Percentiles rank a stretch among this genome's conserved stretches.
phyloP scores from a whole-genome alignment of 139 green algal species.

The Ettlia oleoabundans region DNA sequence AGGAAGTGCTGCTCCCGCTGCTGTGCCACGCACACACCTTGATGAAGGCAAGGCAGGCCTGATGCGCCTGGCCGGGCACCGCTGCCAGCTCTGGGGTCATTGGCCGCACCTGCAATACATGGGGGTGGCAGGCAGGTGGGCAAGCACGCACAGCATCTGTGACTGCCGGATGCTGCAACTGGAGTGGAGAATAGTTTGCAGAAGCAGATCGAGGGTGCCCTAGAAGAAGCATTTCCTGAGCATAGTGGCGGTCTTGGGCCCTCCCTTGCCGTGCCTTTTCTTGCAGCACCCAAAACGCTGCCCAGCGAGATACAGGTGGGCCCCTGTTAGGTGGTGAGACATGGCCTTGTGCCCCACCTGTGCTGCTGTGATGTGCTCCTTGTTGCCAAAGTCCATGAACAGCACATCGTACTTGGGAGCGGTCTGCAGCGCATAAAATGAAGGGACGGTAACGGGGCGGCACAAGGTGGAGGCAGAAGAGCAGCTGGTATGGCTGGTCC shows the following conservation, averaged over 20 bases:
- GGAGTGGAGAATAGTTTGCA: no score
- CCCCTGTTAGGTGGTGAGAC: no score
- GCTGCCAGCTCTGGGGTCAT: constrained; percentile 76
- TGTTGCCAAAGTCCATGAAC: constrained; percentile 97
- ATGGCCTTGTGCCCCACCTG: background rate
- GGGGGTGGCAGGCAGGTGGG: background rate
- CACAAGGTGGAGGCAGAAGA: background rate
- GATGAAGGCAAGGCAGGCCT: constrained; percentile 63
- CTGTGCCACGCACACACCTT: constrained; percentile 44
- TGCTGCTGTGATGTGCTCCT: constrained; percentile 51
- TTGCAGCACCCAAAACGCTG: no score
- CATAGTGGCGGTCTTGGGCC: no score
- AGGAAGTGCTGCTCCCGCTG: no score
- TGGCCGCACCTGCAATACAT: constrained; percentile 45
- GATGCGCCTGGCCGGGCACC: constrained; percentile 73
- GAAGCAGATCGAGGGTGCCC: no score
- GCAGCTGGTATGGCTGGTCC: no score
- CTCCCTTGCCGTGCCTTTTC: no score
- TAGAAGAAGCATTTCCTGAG: no score
- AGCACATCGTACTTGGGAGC: constrained; percentile 76
- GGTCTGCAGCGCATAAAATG: constrained; percentile 23
- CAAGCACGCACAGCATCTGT: background rate
- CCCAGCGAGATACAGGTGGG: no score
- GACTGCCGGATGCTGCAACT: background rate
- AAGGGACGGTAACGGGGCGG: background rate